phyloP scores from a whole-genome alignment of 2,329 filamentous ascomycete genomes.

The Botrytis byssoidea region DNA sequence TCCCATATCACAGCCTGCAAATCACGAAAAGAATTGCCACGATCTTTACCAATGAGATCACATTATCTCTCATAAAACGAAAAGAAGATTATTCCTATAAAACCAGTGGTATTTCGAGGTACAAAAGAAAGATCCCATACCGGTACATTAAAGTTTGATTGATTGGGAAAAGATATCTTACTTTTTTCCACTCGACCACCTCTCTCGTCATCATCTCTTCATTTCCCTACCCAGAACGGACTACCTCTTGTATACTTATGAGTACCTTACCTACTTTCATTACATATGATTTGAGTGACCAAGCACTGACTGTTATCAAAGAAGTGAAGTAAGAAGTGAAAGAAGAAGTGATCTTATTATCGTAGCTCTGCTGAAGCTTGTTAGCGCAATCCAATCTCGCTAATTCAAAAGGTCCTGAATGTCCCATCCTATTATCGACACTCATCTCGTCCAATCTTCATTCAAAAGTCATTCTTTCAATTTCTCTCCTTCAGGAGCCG shows the following conservation, averaged over 20 bases:
- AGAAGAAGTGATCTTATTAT: not conserved
- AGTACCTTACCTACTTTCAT: not conserved
- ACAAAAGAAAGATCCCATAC: not conserved
- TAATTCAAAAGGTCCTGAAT: conserved; percentile 20
- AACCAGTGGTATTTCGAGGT: not conserved
- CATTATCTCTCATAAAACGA: not conserved
- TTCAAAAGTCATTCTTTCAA: conserved; percentile 18
- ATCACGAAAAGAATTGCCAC: conserved; percentile 3
- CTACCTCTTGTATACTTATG: not conserved
- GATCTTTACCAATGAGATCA: not conserved
- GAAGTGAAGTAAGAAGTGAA: not conserved
- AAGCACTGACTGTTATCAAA: not conserved
- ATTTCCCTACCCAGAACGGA: conserved; percentile 4
- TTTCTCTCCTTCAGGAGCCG: conserved; percentile 21
- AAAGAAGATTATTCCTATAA: not conserved
- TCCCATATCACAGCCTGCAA: conserved; percentile 8
- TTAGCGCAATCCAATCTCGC: conserved; percentile 23
- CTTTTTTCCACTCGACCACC: not conserved
- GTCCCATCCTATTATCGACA: conserved; percentile 22
- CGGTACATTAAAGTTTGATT: not conserved
- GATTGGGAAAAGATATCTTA: not conserved
- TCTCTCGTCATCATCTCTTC: not conserved
- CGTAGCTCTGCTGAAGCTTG: conserved; percentile 12
- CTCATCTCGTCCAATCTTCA: conserved; percentile 17
- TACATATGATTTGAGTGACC: not conserved